phyloP scores from a whole-genome alignment of 495 filamentous ascomycete species.

The Annulohypoxylon nitens region DNA sequence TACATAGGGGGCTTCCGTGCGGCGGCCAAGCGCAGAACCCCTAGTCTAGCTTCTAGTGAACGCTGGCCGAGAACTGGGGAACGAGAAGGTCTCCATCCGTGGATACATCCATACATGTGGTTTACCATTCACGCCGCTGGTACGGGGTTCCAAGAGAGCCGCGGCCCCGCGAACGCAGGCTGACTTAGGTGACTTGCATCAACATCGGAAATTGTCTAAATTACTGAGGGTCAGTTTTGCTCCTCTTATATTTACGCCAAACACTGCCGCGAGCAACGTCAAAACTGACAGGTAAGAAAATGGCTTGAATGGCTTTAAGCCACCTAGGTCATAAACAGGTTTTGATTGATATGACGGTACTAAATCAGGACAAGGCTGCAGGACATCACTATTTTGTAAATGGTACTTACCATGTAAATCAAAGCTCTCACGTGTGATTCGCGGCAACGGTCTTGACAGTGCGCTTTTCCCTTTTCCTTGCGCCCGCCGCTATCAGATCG shows the following conservation, averaged over 20 bases:
- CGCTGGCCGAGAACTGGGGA: conserved; percentile 34
- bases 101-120: conserved; percentile 7
- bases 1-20: conserved; percentile 32
- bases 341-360: background rate
- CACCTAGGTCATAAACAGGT: background rate
- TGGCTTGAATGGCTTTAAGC: background rate
- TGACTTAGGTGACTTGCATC: conserved; percentile 21
- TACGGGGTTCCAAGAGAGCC: conserved; percentile 17
- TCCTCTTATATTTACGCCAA: conserved; percentile 30
- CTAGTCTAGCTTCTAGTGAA: conserved; percentile 18
- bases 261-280: background rate
- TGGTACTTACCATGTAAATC: background rate
- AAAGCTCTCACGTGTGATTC: conserved; percentile 2
- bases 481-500: background rate
- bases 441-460: background rate
- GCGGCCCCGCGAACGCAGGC: conserved; percentile 11
- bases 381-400: conserved; percentile 1
- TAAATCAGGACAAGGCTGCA: background rate
- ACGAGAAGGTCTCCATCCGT: background rate
- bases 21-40: conserved; percentile 29
- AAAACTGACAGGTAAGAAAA: conserved; percentile 1
- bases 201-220: conserved; percentile 37
- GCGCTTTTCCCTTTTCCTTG: conserved; percentile 5
- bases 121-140: background rate
- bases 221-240: conserved; percentile 32